Base-by-base conservation (phyloP, 2,329 filamentous ascomycete genomes). In the Microsporum ferrugineum region DNA sequence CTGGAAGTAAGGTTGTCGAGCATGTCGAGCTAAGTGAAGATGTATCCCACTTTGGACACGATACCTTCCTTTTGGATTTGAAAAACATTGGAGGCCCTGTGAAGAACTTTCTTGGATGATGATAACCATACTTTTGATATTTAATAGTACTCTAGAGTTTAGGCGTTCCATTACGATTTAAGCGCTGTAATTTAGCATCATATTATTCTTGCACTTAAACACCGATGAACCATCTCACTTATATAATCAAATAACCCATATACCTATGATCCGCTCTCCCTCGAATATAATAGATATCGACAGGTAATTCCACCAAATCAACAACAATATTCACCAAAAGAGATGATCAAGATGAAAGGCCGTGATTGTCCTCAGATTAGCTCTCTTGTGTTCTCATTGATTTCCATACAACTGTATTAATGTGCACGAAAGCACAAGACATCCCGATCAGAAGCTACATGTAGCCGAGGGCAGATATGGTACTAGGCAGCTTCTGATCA, bases 11-110 rank as follows among this genome's bases (percentile, higher is more conserved):
- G 63, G 84, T 82, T 36, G 91, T 99, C 0, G 87, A 85, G 51
- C 91, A 99, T 73, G 83, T 94, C 12, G 94, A 99, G 77, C 78
- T 99, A 57, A 94, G 91, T 38, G 90, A 97, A 76, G 91, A 97
- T 76, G 84, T 94, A 74, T 96, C 91, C 69, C 76, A 95, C 68
- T 99, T 99, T 72, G 94, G 94, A 0, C 94, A 99, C 70, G 94
- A 99, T 71, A 97, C 92, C 0, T 99, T 99, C 72, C 75, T 99
- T 69, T 77, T 99, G 49, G 94, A 99, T 75, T 76, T 97, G 61
- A 86, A 96, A 76, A 88, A 96, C 67, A 89, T 99, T 57, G 94
- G 94, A 2, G 91, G 90, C 0, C 88, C 86, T 57, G 77, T 99
- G 55, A 85, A 84, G 68, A 82, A 82, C 67, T 99, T 99, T 73